Conservation (phyloP, 768 basidiomycete species). For the Collybia sp. region DNA sequence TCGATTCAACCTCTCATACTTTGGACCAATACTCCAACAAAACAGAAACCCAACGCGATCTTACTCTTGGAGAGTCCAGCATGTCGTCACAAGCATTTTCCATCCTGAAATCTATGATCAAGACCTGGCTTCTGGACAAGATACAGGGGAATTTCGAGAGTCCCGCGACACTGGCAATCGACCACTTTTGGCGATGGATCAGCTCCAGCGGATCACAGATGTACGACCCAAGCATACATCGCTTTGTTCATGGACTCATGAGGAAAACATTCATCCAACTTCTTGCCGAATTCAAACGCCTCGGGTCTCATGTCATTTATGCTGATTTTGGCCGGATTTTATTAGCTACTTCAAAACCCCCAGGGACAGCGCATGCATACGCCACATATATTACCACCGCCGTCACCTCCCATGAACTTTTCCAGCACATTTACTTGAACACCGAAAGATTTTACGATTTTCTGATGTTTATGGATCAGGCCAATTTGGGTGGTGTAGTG, state of each 20-base stretch:
- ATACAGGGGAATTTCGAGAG: slow-evolving; percentile 62
- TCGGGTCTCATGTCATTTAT: slow-evolving; percentile 90
- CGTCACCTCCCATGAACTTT: slow-evolving; percentile 90
- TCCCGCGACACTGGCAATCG: slow-evolving; percentile 67
- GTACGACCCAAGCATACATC: slow-evolving; percentile 90
- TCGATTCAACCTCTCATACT: slow-evolving; percentile 89
- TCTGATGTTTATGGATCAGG: slow-evolving; percentile 91
- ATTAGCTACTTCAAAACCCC: slow-evolving; percentile 92
- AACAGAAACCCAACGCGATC: slow-evolving; percentile 53
- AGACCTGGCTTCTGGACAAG: slow-evolving; percentile 86
- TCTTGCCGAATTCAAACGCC: slow-evolving; percentile 91
- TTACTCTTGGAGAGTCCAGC: slow-evolving; percentile 85
- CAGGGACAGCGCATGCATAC: slow-evolving; percentile 92
- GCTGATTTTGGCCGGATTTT: slow-evolving; percentile 91
- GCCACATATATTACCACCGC: slow-evolving; percentile 93
- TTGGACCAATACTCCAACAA: slow-evolving; percentile 78
- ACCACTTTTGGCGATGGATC: slow-evolving; percentile 99
- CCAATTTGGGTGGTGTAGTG: slow-evolving; percentile 88
- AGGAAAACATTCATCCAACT: slow-evolving; percentile 97
- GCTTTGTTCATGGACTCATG: slow-evolving; percentile 94
- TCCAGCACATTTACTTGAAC: slow-evolving; percentile 86
- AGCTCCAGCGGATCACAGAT: slow-evolving; percentile 79
- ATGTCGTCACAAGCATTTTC: slow-evolving; percentile 84
- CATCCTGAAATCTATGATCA: slow-evolving; percentile 84
- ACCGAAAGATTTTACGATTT: slow-evolving; percentile 92